Conservation (phyloP, 2,329 filamentous ascomycete species). For the Ophiostoma pallidulum region DNA sequence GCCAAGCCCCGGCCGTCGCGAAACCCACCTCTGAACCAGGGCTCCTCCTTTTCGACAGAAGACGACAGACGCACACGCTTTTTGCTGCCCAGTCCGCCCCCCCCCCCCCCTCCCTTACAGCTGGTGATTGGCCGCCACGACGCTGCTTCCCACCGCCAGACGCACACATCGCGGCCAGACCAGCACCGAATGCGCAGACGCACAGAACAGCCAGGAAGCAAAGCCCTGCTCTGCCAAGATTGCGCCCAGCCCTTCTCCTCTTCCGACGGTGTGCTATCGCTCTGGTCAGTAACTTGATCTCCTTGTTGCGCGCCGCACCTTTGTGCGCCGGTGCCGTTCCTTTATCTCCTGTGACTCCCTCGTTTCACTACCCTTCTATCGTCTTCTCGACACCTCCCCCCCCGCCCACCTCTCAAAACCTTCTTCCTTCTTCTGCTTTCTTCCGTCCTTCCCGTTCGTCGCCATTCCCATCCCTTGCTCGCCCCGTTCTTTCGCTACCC, state of each 20-base stretch:
- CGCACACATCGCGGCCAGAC: background rate
- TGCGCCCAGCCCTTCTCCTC: conserved; percentile 9
- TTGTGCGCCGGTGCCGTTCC: background rate
- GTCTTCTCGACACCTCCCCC: background rate
- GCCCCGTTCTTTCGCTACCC: too few species aligned
- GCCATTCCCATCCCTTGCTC: too few species aligned
- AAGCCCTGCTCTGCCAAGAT: conserved; percentile 6
- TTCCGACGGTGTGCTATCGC: conserved; percentile 10
- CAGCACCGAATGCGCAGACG: background rate
- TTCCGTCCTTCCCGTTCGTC: background rate
- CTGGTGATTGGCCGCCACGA: too few species aligned
- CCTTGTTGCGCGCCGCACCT: background rate
- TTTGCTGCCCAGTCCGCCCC: too few species aligned
- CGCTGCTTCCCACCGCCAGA: background rate
- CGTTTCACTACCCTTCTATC: background rate
- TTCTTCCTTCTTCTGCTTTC: background rate
- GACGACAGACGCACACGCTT: too few species aligned
- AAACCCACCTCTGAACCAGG: too few species aligned
- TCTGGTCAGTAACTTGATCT: conserved; percentile 3
- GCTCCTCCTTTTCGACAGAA: too few species aligned
- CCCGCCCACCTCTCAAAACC: too few species aligned
- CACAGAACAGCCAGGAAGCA: background rate
- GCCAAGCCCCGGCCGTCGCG: conserved; percentile 1
- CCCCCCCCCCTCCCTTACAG: too few species aligned
- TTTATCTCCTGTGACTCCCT: conserved; percentile 5